A percentile compares a stretch with the other conserved stretches of the same genome.
Evolutionary conservation across 495 filamentous ascomycete genomes (phyloP).

Genomic region (Neurospora sublineolata): DNA sequence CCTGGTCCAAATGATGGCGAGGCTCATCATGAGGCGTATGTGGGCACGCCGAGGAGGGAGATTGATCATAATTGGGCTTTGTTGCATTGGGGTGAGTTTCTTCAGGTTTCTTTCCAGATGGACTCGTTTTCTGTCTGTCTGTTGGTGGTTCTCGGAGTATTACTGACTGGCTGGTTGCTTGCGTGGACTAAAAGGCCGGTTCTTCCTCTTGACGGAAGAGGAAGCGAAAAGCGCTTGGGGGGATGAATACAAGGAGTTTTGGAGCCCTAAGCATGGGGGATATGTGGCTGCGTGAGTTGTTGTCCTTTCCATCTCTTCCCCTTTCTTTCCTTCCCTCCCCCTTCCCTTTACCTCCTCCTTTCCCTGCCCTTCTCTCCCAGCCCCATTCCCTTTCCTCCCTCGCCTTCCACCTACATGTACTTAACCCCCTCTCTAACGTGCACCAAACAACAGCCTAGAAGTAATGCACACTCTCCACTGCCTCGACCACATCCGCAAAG

Average conservation of each 20-base stretch:
- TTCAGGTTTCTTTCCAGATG: neutral
- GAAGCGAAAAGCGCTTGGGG: neutral
- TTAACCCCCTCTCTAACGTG: neutral
- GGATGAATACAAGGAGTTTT: neutral
- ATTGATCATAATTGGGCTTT: slow-evolving; percentile 4
- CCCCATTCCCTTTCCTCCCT: neutral
- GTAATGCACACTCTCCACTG: slow-evolving; percentile 5
- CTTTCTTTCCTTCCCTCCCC: neutral
- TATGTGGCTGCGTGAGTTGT: slow-evolving; percentile 2
- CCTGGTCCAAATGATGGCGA: neutral
- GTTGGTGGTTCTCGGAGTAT: neutral
- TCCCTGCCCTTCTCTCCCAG: neutral
- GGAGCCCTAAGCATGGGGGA: neutral
- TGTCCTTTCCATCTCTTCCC: neutral
- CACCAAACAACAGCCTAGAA: neutral
- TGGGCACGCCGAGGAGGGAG: neutral
- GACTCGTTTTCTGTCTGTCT: neutral
- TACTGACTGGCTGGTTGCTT: neutral
- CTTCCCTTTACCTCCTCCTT: no score
- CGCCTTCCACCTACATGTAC: no score
- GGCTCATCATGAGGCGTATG: neutral
- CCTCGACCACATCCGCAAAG: slow-evolving; percentile 3
- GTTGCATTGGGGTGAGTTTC: slow-evolving; percentile 2
- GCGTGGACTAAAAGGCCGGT: neutral
- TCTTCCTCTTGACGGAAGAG: neutral